Evolutionary conservation across 805 yeast genomes (phyloP).

Genomic region (Starmerella riodocensis): DNA sequence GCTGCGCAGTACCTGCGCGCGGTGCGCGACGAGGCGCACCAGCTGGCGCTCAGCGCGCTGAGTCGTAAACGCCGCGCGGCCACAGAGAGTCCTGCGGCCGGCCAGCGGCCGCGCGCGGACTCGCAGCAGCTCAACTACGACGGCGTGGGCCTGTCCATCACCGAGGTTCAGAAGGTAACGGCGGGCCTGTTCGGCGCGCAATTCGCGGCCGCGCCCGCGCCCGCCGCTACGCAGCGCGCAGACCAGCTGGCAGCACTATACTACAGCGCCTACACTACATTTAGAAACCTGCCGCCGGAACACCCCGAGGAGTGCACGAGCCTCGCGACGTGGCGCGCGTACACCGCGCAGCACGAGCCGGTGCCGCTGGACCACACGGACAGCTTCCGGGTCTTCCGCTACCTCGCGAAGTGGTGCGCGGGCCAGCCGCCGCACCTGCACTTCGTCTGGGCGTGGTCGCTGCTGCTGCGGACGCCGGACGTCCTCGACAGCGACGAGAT

Average conservation of each 20-base stretch:
- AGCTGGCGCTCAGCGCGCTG: neutral
- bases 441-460: conserved; percentile 31
- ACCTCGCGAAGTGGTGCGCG: conserved; percentile 33
- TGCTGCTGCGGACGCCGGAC: conserved; percentile 32
- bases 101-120: neutral
- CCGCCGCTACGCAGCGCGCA: no score
- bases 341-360: conserved; percentile 26
- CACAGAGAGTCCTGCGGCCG: no score
- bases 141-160: neutral
- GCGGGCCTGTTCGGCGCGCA: neutral
- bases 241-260: neutral
- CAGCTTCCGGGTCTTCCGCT: conserved; percentile 31
- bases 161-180: neutral
- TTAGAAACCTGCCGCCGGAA: neutral
- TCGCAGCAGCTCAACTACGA: neutral
- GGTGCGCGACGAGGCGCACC: neutral
- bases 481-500: conserved; percentile 30
- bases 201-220: neutral
- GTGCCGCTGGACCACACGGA: conserved; percentile 31
- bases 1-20: neutral
- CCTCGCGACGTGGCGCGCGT: conserved; percentile 34
- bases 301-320: conserved; percentile 24
- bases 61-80: neutral
- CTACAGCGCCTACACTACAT: neutral
- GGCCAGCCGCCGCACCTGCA: conserved; percentile 24